These are phyloP conservation scores for Trichoderma sp. DNA, from an alignment of 2,329 filamentous ascomycete species.

Conservation along the genomic window DNA sequence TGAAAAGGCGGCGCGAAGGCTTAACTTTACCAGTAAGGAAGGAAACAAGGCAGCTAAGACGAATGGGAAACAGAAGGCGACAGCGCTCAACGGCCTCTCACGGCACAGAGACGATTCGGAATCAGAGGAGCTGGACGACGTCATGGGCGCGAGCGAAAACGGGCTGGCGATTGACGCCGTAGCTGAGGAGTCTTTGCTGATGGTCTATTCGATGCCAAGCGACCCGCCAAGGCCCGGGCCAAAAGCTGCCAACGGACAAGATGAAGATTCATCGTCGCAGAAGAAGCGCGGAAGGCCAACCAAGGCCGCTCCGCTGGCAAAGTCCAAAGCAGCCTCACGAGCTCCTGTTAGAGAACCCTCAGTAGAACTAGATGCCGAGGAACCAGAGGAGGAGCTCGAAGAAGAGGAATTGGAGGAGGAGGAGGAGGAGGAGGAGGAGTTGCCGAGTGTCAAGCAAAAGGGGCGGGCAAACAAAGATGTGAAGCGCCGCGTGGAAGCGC, in stretches of 20 bases:
- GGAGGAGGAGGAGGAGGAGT: not conserved
- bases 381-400: slow-evolving; percentile 19
- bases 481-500: slow-evolving; percentile 2
- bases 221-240: not conserved
- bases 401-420: slow-evolving; percentile 16
- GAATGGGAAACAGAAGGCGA: slow-evolving; percentile 26
- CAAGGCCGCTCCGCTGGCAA: slow-evolving; percentile 1
- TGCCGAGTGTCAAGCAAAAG: slow-evolving; percentile 19
- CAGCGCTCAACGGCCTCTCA: slow-evolving; percentile 27
- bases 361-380: slow-evolving; percentile 11
- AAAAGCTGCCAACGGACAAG: slow-evolving; percentile 5
- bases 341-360: slow-evolving; percentile 4
- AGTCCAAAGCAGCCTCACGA: slow-evolving; percentile 1
- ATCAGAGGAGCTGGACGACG: slow-evolving; percentile 24
- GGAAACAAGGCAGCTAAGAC: slow-evolving; percentile 22
- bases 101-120: slow-evolving; percentile 30
- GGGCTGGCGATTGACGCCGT: slow-evolving; percentile 28
- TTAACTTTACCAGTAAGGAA: slow-evolving; percentile 47
- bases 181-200: slow-evolving; percentile 43
- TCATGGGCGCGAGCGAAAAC: slow-evolving; percentile 27
- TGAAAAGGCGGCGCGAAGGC: slow-evolving; percentile 42
- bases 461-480: slow-evolving; percentile 20
- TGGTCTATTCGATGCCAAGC: slow-evolving; percentile 36
- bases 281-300: slow-evolving; percentile 13
- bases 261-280: slow-evolving; percentile 21